phyloP scores from a whole-genome alignment of 495 filamentous ascomycete species.

The Penicillium pulvis region DNA sequence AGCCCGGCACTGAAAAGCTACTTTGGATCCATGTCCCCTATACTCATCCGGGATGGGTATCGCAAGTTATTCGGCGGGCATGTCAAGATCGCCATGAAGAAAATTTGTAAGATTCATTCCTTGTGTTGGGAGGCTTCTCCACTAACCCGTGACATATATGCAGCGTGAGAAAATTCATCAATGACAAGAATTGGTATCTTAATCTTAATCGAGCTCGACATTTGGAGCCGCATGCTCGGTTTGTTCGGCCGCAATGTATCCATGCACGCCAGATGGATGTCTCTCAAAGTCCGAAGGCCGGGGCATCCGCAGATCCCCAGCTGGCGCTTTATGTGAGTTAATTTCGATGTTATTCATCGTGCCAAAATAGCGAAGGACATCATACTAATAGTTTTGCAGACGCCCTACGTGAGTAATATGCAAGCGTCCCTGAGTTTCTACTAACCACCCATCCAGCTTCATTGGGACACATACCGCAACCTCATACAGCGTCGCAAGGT shows the following conservation, averaged over 20 bases:
- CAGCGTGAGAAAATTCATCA: constrained; percentile 56
- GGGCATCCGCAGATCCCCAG: constrained; percentile 33
- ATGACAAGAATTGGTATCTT: constrained; percentile 46
- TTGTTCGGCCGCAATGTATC: constrained; percentile 43
- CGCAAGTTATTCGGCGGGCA: constrained; percentile 29
- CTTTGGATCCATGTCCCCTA: constrained; percentile 70
- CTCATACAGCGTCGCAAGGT: constrained; percentile 61
- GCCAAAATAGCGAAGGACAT: not conserved
- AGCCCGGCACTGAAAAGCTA: constrained; percentile 49
- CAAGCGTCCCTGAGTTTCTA: constrained; percentile 4
- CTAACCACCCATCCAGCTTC: constrained; percentile 50
- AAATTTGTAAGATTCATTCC: constrained; percentile 23
- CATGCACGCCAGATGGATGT: constrained; percentile 35
- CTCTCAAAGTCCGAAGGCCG: constrained; percentile 24
- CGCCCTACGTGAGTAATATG: constrained; percentile 27
- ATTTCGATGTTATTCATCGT: too few species aligned
- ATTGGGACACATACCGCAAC: constrained; percentile 67
- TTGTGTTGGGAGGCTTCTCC: not conserved
- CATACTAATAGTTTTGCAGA: constrained; percentile 7
- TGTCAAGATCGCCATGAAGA: constrained; percentile 32
- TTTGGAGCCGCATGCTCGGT: constrained; percentile 50
- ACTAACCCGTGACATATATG: not conserved
- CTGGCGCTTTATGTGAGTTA: constrained; percentile 45
- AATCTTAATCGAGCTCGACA: constrained; percentile 50
- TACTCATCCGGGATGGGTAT: constrained; percentile 68